phyloP scores from a whole-genome alignment of 2,329 filamentous ascomycete genomes.

The Ophiocordyceps camponoti-leonardi region DNA sequence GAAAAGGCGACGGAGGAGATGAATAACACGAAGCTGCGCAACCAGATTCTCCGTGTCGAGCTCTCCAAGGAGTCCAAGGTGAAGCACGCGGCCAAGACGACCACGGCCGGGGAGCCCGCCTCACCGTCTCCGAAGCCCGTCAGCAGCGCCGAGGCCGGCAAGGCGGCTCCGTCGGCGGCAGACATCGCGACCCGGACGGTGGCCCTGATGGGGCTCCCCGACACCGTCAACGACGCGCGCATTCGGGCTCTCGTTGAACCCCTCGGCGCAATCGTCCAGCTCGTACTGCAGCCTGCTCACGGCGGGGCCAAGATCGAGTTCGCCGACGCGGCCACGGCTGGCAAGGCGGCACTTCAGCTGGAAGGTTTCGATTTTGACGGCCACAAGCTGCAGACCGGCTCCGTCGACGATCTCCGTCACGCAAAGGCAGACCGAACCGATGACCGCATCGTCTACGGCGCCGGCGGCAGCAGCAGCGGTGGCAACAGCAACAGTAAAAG shows the following conservation, averaged over 20 bases:
- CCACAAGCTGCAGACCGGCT: conserved; percentile 35
- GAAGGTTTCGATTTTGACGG: conserved; percentile 38
- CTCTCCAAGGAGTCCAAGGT: conserved; percentile 37
- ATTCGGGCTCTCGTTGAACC: conserved; percentile 57
- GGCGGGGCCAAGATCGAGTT: conserved; percentile 80
- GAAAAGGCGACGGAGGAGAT: conserved; percentile 47
- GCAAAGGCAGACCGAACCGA: conserved; percentile 24
- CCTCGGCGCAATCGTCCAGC: conserved; percentile 53
- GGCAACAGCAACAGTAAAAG: not conserved
- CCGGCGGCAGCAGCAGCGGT: conserved; percentile 5
- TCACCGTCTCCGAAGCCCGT: conserved; percentile 14
- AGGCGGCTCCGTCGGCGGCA: conserved; percentile 20
- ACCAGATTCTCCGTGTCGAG: conserved; percentile 49
- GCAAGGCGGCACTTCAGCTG: conserved; percentile 48
- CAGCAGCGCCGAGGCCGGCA: conserved; percentile 15
- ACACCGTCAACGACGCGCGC: conserved; percentile 80
- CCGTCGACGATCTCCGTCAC: conserved; percentile 34
- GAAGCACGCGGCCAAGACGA: conserved; percentile 34
- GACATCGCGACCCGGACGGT: conserved; percentile 53
- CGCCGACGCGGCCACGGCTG: conserved; percentile 48
- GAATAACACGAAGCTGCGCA: conserved; percentile 53
- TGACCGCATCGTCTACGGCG: conserved; percentile 13
- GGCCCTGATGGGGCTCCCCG: conserved; percentile 69
- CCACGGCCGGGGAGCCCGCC: conserved; percentile 1
- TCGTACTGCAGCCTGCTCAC: conserved; percentile 66